Evolutionary conservation across 2,329 filamentous ascomycete genomes (phyloP).

Genomic region (Talaromyces sp.): DNA sequence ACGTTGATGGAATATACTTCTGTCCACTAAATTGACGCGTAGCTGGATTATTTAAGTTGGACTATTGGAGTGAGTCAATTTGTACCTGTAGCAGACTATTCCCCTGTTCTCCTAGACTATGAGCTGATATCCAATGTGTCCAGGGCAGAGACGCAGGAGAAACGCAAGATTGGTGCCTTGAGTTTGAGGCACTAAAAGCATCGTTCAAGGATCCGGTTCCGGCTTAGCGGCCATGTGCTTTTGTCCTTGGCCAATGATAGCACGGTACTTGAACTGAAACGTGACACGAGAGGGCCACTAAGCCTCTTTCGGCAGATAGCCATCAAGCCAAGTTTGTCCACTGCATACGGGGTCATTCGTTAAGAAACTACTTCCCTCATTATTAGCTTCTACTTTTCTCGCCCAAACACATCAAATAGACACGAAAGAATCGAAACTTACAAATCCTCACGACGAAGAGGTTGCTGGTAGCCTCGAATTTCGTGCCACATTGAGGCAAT

Average conservation of each 20-base stretch:
- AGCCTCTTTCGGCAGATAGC: conserved; percentile 2
- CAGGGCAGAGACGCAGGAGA: not conserved
- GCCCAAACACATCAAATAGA: not conserved
- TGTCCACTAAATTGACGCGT: not conserved
- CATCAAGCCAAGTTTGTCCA: conserved; percentile 6
- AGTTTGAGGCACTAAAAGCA: not conserved
- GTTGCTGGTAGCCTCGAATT: not conserved
- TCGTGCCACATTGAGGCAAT: not conserved
- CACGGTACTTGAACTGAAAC: not conserved
- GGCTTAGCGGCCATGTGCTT: not conserved
- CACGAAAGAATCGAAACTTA: not conserved
- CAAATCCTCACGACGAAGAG: not conserved
- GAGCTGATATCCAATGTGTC: not conserved
- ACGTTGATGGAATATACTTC: not conserved
- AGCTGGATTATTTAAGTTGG: no score
- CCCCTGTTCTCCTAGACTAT: no score
- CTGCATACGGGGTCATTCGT: not conserved
- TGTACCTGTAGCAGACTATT: not conserved
- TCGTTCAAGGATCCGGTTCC: not conserved
- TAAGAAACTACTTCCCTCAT: not conserved
- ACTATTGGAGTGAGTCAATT: no score
- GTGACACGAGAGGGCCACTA: conserved; percentile 5
- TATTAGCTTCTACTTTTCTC: not conserved
- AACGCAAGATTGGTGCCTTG: not conserved
- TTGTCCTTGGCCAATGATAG: not conserved